Evolutionary conservation across 1,284 basidiomycete species (phyloP).

Genomic region (Rhizoctonia solani): DNA sequence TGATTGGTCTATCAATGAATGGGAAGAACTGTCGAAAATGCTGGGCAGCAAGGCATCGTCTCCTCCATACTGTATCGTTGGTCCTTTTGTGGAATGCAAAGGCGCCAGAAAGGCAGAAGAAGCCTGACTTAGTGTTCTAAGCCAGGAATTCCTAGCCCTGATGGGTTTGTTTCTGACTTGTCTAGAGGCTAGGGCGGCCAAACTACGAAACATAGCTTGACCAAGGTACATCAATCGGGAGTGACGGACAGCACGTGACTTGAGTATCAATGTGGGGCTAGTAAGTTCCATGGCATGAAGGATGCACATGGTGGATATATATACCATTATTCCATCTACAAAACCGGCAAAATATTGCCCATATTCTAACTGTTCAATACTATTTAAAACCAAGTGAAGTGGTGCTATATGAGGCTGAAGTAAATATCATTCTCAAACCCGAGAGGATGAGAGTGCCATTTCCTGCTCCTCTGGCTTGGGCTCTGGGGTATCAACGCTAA

Average conservation of each 20-base stretch:
- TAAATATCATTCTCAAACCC: too few relatives aligned
- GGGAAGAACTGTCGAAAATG: slow-evolving; percentile 7
- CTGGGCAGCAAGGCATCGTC: slow-evolving; percentile 17
- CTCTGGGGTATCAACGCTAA: too few relatives aligned
- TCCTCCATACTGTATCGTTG: slow-evolving; percentile 7
- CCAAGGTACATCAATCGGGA: not conserved
- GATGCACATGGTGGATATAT: too few relatives aligned
- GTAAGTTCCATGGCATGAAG: too few relatives aligned
- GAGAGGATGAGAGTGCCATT: too few relatives aligned
- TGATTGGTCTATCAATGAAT: not conserved
- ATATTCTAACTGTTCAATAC: not conserved
- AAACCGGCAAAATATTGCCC: not conserved
- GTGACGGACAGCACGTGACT: not conserved
- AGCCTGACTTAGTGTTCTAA: not conserved
- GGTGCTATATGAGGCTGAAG: too few relatives aligned
- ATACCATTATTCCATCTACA: too few relatives aligned
- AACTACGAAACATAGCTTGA: slow-evolving; percentile 4
- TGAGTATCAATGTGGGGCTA: not conserved
- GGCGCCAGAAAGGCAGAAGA: slow-evolving; percentile 7
- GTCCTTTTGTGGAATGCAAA: not conserved
- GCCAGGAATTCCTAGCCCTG: not conserved
- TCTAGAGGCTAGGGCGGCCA: not conserved
- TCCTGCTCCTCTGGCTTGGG: not conserved
- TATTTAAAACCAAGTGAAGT: too few relatives aligned
- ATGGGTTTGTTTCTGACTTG: not conserved